Evolutionary conservation across 1,284 basidiomycete species (phyloP), one percentile per base, ranked within the genome.

Genomic region (Dichomitus squalens): DNA sequence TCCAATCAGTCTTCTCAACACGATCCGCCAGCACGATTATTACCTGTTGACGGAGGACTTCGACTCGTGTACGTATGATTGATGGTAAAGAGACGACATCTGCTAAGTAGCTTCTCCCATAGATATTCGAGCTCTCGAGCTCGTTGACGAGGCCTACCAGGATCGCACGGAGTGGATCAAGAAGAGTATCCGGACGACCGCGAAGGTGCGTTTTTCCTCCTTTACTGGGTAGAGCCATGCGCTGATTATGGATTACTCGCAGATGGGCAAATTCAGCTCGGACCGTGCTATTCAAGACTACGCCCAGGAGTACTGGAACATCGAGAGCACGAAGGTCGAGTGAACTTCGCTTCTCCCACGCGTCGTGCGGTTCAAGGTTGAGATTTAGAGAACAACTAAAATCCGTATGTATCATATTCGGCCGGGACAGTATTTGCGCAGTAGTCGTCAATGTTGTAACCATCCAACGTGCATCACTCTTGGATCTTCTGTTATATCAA

Each of bases 221-320:
- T 36, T 34, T 55, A 33, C 23, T 16, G 11, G 4, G 23, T 14
- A 12, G 4, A 7, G 49, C 55, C 29, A 16, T 16, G 21, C 12
- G 9, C 18, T 20, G 41, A 52, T 23, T 34, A 39, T 38, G 11
- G 39, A n/a, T 53, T 7, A 25, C 25, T 43, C 69, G 63, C 70
- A 92, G 85, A 96, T 96, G 94, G 94, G 93, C 73, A 94, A 95
- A 72, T 96, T 96, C 79, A 93, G 92, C 72, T 93, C 91, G 40
- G 95, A 96, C 71, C 84, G 95, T 55, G 92, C 92, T 3, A 95
- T 96, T 68, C 85, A 87, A 66, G 91, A 93, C 72, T 96, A 96
- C 66, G 93, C 93, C 1, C 85, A 92, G 73, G 87, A 72, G 60
- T 72, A 68, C 68, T 72, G 70, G 70, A 72, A 71, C 68, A 68